A percentile compares a stretch with the other conserved stretches of the same genome.
Conservation (phyloP, 768 basidiomycete species). For the Cyclocybe cylindracea region DNA sequence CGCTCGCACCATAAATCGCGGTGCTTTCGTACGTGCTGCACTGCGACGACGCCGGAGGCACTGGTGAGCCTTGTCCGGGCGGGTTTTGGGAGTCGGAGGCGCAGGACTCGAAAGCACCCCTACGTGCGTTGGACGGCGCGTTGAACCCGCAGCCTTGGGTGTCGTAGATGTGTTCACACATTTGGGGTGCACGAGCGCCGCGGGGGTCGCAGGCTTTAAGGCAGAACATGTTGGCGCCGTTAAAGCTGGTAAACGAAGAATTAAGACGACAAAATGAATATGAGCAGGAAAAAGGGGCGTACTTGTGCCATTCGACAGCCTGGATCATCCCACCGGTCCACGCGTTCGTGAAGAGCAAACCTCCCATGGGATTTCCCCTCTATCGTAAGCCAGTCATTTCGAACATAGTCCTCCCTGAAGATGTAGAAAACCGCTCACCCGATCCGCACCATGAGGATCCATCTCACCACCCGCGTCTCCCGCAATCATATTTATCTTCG, state of each 20-base stretch:
- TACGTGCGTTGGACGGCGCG: slow-evolving; percentile 60
- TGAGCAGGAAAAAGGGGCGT: slow-evolving; percentile 18
- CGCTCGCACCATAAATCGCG: slow-evolving; percentile 23
- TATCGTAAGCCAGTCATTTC: too few species aligned
- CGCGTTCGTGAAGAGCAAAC: slow-evolving; percentile 61
- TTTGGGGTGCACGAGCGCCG: slow-evolving; percentile 45
- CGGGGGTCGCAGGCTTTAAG: slow-evolving; percentile 71
- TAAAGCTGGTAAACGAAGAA: slow-evolving; percentile 54
- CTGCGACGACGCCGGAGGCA: slow-evolving; percentile 38
- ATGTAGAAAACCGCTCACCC: too few species aligned
- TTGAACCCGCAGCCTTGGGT: slow-evolving; percentile 76
- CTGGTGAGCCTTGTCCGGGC: slow-evolving; percentile 49
- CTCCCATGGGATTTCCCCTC: slow-evolving; percentile 87
- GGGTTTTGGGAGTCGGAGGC: slow-evolving; percentile 62
- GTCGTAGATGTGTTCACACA: slow-evolving; percentile 73
- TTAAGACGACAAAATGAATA: not conserved
- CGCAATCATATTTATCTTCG: slow-evolving; percentile 49
- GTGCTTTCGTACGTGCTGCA: slow-evolving; percentile 32
- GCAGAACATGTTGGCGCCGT: slow-evolving; percentile 67
- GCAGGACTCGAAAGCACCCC: slow-evolving; percentile 65
- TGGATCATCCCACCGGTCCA: slow-evolving; percentile 53
- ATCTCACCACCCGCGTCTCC: slow-evolving; percentile 77
- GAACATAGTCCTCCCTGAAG: too few species aligned
- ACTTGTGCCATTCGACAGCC: slow-evolving; percentile 73
- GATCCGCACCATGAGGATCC: slow-evolving; percentile 77